Conservation (phyloP, 805 yeast genomes). For the Candida ascalaphidarum region DNA sequence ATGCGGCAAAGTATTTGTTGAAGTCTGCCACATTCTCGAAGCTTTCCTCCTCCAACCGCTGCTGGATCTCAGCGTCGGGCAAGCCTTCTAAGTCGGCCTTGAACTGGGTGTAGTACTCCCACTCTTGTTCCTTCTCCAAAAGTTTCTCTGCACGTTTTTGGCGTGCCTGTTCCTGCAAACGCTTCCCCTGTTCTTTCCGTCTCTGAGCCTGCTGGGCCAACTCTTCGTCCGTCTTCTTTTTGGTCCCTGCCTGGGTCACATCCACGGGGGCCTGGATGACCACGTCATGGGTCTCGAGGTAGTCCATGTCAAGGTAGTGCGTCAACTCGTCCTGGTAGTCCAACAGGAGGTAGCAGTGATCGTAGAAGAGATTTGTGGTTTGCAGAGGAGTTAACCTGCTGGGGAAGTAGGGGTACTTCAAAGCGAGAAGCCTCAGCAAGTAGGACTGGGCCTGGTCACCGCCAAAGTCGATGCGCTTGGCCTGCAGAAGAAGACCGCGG, state of each 20-base stretch:
- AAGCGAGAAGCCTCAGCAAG: constrained; percentile 50
- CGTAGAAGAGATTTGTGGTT: constrained; percentile 57
- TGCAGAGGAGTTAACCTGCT: constrained; percentile 57
- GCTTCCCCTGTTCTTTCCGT: constrained; percentile 75
- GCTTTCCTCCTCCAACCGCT: constrained; percentile 59
- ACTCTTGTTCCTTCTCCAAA: constrained; percentile 73
- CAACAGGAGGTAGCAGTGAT: constrained; percentile 69
- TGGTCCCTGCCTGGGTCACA: constrained; percentile 52
- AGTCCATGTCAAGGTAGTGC: constrained; percentile 48
- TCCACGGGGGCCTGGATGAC: constrained; percentile 72
- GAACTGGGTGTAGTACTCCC: constrained; percentile 56
- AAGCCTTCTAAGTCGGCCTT: constrained; percentile 42
- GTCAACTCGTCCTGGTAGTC: constrained; percentile 61
- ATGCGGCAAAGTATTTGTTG: constrained; percentile 49
- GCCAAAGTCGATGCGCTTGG: constrained; percentile 88
- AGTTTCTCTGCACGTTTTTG: constrained; percentile 74
- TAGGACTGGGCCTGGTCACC: constrained; percentile 67
- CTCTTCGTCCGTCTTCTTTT: constrained; percentile 80
- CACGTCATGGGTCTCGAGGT: constrained; percentile 60
- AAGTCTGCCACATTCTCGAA: constrained; percentile 71
- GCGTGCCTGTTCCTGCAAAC: constrained; percentile 90
- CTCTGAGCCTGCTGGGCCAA: constrained; percentile 66
- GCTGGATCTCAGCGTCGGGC: constrained; percentile 45
- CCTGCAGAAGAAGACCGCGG: constrained; percentile 51
- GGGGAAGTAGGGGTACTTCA: constrained; percentile 93